Conservation (phyloP, 305 asterid species). For the Fraxinus floribunda region DNA sequence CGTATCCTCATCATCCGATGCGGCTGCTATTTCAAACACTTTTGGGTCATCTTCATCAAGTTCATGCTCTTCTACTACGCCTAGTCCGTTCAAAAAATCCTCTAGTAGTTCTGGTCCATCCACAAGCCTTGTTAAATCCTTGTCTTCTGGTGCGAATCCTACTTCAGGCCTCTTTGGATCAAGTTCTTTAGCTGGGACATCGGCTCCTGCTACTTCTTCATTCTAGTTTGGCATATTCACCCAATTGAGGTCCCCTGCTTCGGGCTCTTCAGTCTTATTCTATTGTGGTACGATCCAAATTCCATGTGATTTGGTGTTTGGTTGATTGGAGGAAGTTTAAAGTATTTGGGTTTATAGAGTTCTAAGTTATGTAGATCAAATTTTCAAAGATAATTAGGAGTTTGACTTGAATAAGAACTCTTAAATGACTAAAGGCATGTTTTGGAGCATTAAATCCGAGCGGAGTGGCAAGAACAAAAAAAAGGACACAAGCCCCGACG, state of each 20-base stretch:
- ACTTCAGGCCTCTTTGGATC: slow-evolving; percentile 32
- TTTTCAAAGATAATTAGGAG: no score
- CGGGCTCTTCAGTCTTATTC: not conserved
- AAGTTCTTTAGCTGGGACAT: slow-evolving; percentile 13
- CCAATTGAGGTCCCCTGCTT: not conserved
- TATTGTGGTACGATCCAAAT: no score
- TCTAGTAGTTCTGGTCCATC: slow-evolving; percentile 23
- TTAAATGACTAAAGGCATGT: no score
- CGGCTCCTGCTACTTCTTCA: slow-evolving; percentile 31
- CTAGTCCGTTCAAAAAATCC: slow-evolving; percentile 30
- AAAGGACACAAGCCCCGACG: no score
- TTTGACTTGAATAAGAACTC: no score
- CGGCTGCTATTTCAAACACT: not conserved
- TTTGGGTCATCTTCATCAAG: slow-evolving; percentile 3
- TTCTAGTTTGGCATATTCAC: slow-evolving; percentile 34
- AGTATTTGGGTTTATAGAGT: no score
- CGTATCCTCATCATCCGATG: not conserved
- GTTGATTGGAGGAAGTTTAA: no score
- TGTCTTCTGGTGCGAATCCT: slow-evolving; percentile 18
- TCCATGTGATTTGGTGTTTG: no score
- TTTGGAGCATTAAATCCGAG: no score
- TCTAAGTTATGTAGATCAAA: no score
- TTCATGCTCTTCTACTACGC: slow-evolving; percentile 11
- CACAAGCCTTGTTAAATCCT: slow-evolving; percentile 30
- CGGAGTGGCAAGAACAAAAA: no score